Evolutionary conservation across 164 flowering plant species (phyloP).

Genomic region (Litsea cubeba): DNA sequence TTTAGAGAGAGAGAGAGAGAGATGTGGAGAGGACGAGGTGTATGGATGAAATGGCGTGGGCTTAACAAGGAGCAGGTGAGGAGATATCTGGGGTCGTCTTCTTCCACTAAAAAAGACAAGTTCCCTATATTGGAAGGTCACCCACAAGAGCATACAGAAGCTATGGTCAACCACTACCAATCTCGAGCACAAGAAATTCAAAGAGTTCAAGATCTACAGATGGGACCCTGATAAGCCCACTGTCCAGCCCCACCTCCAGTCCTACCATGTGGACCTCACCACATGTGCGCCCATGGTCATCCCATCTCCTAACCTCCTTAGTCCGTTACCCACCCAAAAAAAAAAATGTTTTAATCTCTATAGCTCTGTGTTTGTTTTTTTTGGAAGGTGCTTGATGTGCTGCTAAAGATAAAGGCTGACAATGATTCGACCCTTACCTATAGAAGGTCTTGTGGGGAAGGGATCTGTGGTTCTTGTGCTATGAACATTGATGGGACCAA

Average conservation of each 20-base stretch:
- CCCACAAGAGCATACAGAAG: conserved; percentile 44
- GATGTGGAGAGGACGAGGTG: not conserved
- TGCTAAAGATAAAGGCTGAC: conserved; percentile 68
- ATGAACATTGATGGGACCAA: conserved; percentile 91
- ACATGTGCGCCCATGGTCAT: conserved; percentile 72
- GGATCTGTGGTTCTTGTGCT: conserved; percentile 78
- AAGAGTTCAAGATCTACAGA: conserved; percentile 65
- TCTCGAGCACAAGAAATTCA: conserved; percentile 12
- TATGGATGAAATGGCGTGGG: conserved; percentile 3
- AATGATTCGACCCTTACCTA: conserved; percentile 53
- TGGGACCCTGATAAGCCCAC: conserved; percentile 62
- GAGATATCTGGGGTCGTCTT: not conserved
- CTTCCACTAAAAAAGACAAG: conserved; percentile 2
- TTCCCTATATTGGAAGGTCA: conserved; percentile 53
- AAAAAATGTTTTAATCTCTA: no score
- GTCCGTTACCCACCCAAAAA: not conserved
- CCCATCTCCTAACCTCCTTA: not conserved
- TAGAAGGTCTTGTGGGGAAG: conserved; percentile 82
- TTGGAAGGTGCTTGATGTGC: conserved; percentile 65
- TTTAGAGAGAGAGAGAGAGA: not conserved
- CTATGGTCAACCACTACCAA: conserved; percentile 23
- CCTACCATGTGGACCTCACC: conserved; percentile 55
- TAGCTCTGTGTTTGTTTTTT: not conserved
- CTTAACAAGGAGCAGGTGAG: conserved; percentile 12
- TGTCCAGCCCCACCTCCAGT: conserved; percentile 54